Evolutionary conservation across 805 yeast species (phyloP), one percentile per base, ranked within the genome.

Genomic region (Wickerhamiella brachini): DNA sequence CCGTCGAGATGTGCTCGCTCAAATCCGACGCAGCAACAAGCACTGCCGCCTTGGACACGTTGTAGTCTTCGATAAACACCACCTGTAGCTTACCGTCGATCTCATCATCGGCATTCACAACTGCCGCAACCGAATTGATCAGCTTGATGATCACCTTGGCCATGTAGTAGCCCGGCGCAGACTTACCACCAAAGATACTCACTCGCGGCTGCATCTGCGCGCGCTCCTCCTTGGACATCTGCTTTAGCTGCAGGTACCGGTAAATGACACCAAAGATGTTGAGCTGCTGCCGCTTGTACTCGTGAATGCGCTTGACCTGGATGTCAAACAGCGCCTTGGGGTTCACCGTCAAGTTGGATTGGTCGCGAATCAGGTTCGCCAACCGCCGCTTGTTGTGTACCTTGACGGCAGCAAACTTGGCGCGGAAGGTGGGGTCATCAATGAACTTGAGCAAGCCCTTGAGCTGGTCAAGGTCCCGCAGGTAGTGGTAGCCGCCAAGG

Each of bases 101-200:
- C 26, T 82, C 89, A 1, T 74, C 68, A 64, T 88, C 97, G 54
- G 74, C 75, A 68, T 88, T 88, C 56, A 88, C 79, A 48, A 86
- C 90, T 5, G 78, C 80, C 31, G 85, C 81, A 39, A 87, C 96
- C 50, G 84, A 69, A 66, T 85, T 88, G 63, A 88, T 77, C 66
- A 88, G 74, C 67, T 87, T 86, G 65, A 88, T 89, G 62, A 88
- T 85, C 53, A 84, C 77, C 69, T 88, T 88, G 53, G 97, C 97
- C 80, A 88, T 85, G 71, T 85, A 88, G 67, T 88, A 88, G 57
- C 97, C 97, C n/a, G 97, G 97, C 10, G 97, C 97, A 53, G 94
- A 84, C 69, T 89, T 88, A 64, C 97, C 97, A 58, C 97, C 97
- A 67, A 89, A 80, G 54, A 88, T 77, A 44, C 80, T 76, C 51